These are phyloP conservation scores for Paramarasmius palmivorus DNA, from an alignment of 1,284 basidiomycete species.

Conservation along the genomic window DNA sequence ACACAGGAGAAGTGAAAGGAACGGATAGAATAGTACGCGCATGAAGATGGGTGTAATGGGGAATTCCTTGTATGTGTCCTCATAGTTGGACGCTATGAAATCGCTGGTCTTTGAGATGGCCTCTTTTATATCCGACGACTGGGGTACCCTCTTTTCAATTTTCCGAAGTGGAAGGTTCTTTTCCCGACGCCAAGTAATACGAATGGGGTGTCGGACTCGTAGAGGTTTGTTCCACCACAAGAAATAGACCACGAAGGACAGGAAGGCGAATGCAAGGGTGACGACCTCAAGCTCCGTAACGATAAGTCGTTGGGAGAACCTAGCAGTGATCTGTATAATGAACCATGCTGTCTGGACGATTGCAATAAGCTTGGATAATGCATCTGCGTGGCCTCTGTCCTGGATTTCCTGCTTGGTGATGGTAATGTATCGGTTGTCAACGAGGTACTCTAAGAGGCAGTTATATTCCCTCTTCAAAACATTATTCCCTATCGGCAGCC, in stretches of 20 bases:
- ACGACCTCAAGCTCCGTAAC: slow-evolving; percentile 20
- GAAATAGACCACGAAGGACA: slow-evolving; percentile 14
- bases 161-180: no score
- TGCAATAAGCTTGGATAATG: slow-evolving; percentile 15
- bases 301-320: slow-evolving; percentile 4
- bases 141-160: no score
- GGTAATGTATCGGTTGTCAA: neutral
- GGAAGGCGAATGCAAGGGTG: slow-evolving; percentile 16
- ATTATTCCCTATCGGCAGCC: neutral
- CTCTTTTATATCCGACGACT: no score
- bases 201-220: slow-evolving; percentile 7
- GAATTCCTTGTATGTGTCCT: no score
- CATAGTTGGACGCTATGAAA: no score
- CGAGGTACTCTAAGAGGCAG: slow-evolving; percentile 1
- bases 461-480: no score
- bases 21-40: no score
- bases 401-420: slow-evolving; percentile 15
- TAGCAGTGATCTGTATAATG: slow-evolving; percentile 14
- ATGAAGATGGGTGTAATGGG: no score
- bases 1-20: no score
- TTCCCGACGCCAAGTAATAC: neutral
- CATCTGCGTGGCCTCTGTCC: slow-evolving; percentile 18
- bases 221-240: slow-evolving; percentile 21
- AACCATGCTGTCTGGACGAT: slow-evolving; percentile 20
- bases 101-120: no score